Percentiles rank a stretch among this genome's conserved stretches.
Evolutionary conservation across 352 stramenopile species (phyloP).

Genomic region (Phytophthora niederhauseri): DNA sequence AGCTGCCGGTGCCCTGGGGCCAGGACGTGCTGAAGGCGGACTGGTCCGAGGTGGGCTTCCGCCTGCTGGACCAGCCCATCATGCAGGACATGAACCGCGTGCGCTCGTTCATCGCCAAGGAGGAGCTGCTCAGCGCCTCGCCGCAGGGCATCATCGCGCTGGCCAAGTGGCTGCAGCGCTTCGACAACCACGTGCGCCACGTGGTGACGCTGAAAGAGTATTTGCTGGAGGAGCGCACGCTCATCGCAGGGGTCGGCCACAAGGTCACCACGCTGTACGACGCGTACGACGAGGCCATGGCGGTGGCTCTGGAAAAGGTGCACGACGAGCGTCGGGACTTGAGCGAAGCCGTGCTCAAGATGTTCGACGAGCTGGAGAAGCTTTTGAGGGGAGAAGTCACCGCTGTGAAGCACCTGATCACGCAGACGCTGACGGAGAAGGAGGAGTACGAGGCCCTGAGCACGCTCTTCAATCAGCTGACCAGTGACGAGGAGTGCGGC

Average conservation of each 20-base stretch:
- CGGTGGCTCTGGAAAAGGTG: slow-evolving; percentile 51
- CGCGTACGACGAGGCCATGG: slow-evolving; percentile 57
- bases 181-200: slow-evolving; percentile 65
- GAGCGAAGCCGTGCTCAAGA: slow-evolving; percentile 44
- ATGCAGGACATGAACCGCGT: slow-evolving; percentile 66
- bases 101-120: slow-evolving; percentile 49
- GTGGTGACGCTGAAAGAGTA: slow-evolving; percentile 72
- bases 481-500: slow-evolving; percentile 49
- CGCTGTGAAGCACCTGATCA: slow-evolving; percentile 58
- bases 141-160: slow-evolving; percentile 60
- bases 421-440: slow-evolving; percentile 52
- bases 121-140: slow-evolving; percentile 55
- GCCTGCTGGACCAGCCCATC: slow-evolving; percentile 60
- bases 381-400: slow-evolving; percentile 58
- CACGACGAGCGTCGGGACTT: slow-evolving; percentile 57
- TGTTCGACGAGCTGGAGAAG: slow-evolving; percentile 60
- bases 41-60: slow-evolving; percentile 61
- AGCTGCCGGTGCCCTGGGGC: slow-evolving; percentile 51
- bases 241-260: slow-evolving; percentile 59
- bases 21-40: slow-evolving; percentile 45
- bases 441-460: slow-evolving; percentile 71
- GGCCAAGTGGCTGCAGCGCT: slow-evolving; percentile 64
- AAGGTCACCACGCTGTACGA: slow-evolving; percentile 72
- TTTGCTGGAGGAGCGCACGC: slow-evolving; percentile 63
- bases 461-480: slow-evolving; percentile 65